Evolutionary conservation across 148 eudicot species (phyloP), one percentile per base, ranked within the genome.

Genomic region (Chenopodium album): DNA sequence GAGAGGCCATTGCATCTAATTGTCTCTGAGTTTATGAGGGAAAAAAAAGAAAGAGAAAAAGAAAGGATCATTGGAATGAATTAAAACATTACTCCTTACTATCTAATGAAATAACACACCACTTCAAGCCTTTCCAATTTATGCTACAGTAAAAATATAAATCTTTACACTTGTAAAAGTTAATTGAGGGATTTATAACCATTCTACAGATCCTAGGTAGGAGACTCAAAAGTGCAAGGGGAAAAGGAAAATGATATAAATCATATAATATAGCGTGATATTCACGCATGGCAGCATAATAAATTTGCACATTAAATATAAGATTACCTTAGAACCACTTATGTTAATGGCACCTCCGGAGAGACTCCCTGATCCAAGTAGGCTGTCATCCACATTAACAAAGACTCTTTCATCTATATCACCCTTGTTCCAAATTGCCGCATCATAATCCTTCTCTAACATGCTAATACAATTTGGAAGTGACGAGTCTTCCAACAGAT

Each of bases 351-450:
- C 90, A 85, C 93, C 94, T 76, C 95, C 97, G 73, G 99, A 97
- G 73, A 92, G 89, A 89, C 97, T 94, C 80, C 94, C 95, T 37
- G 98, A 90, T 60, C 91, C 97, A 60, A 97, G 95, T 82, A 97
- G 83, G 85, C 93, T 92, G 80, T 94, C 98, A 64, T 92, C 97
- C 32, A 85, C 93, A 84, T 94, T 89, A 64, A 92, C 75, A 86
- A 94, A 94, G 64, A 97, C 86, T 87, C 91, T 91, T 87, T 94
- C 99, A 86, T 97, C 99, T 80, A 97, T 86, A 71, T 90, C 99
- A 83, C 89, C 91, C 81, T 89, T 92, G 71, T 86, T 81, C 66
- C 83, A 84, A 80, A 88, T 88, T 41, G 93, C 97, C 86, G 85
- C 91, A 78, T 88, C 91, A 85, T 97, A 94, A 82, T 92, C 93